Evolutionary conservation across 768 basidiomycete species (phyloP), one percentile per base, ranked within the genome.

Genomic region (Chalciporus chontae): DNA sequence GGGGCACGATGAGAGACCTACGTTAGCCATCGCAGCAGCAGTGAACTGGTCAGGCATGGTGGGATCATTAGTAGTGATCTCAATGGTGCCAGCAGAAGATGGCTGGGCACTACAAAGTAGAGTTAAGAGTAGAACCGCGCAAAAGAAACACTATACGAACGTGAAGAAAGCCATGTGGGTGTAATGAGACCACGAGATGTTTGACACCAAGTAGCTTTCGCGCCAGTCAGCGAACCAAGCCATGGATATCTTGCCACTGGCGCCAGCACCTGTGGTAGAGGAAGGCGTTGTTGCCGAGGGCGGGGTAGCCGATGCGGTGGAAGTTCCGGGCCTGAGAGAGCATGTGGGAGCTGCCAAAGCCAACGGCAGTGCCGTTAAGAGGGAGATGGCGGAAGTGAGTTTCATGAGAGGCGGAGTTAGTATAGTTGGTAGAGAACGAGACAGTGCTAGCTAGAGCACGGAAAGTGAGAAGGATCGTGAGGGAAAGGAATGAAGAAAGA

Each of bases 201-300:
- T 70, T 21, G 73, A 68, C 23, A 84, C 70, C 1, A 77, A 69
- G 0, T 68, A 69, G 27, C 66, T 55, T 21, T 77, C 65, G 60
- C 85, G 81, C 81, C 81, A 90, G 40, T 82, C 80, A 24, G 85
- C 80, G 57, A 74, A 87, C 86, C 87, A 90, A 14, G 81, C 73
- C 41, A 78, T 70, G n/a, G 82, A 72, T 14, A 84, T 71, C 43
- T 40, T 53, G 5, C 65, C 61, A 51, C 23, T 58, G 56, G 62
- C 56, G 57, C 60, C 62, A 15, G 57, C 56, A 47, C 58, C 52
- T 0, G 57, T 51, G 31, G 62, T 45, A 3, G 64, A 14, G 10
- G 56, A 31, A 15, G 56, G 17, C n/a, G 45, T 11, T 52, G 49
- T 38, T 3, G 52, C 27, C 0, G 51, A 23, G 7, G 60, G 23